Base-by-base conservation (phyloP, 352 stramenopile genomes). In the Globisporangium echinulatum region DNA sequence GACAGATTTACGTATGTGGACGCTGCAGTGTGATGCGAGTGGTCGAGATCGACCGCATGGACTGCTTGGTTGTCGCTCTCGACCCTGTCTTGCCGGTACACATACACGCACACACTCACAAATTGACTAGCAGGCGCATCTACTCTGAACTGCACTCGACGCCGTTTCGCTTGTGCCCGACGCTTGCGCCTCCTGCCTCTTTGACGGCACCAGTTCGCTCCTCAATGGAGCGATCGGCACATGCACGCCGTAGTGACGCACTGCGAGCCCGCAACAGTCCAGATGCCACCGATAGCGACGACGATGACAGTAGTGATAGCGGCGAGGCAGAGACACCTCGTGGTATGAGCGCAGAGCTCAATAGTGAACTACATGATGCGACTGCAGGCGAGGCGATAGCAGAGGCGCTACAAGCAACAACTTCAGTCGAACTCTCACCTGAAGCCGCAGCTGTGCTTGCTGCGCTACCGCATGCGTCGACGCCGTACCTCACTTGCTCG, bases 401-500 rank as follows among this genome's bases (percentile, higher is more conserved):
- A 38, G 19, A 49, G 4, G 36, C 44, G 11, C 37, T 46, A 43
- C 4, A n/a, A 39, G 14, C 38, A 4, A 4, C 42, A 52, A 52
- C 37, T 33, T 33, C 25, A 33, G 25, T 33, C 25, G 25, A 33
- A 25, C 46, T 62, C 4, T 62, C 63, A 0, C 36, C 40, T 0
- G 49, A 49, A 33, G 63, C 63, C 5, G 44, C 52, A 14, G 52
- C 59, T 0, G 46, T 66, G 13, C 54, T 66, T 40, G 47, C 52
- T 9, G 59, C 62, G 62, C 50, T 70, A 52, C 55, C 56, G 14
- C 60, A 65, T 13, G 53, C 73, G n/a, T 75, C 74, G 66, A 92
- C 82, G 15, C 79, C 82, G 25, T 92, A 92, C 42, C 68, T 90
- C 49, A 92, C 78, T 15, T 94, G 83, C 55, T 79, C 79, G 49